Evolutionary conservation across 257 asterid species (phyloP).

Genomic region (Avicennia marina): DNA sequence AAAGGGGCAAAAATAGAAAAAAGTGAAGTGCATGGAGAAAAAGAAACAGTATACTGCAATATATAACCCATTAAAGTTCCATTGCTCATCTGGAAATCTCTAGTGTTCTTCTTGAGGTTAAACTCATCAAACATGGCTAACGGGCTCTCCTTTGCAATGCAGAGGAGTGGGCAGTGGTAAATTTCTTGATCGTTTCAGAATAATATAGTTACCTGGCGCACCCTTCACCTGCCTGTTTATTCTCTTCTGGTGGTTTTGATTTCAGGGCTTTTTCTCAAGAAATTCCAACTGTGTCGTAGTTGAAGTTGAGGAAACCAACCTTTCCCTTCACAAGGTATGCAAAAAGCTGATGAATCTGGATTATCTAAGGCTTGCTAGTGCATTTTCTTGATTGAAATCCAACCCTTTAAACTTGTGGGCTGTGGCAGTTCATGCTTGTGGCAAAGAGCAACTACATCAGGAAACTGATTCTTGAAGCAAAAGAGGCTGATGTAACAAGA

Average conservation of each 20-base stretch:
- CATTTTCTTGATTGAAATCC: background rate
- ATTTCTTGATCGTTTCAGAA: background rate
- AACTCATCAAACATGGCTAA: constrained; percentile 32
- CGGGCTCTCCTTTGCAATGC: constrained; percentile 71
- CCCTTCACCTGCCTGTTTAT: no score
- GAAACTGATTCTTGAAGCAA: constrained; percentile 58
- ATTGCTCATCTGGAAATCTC: constrained; percentile 16
- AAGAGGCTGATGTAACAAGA: constrained; percentile 56
- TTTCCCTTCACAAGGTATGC: constrained; percentile 88
- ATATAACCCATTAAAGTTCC: constrained; percentile 20
- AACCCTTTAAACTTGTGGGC: background rate
- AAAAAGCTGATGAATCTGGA: no score
- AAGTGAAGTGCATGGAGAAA: constrained; percentile 25
- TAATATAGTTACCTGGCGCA: no score
- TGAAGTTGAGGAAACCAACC: constrained; percentile 69
- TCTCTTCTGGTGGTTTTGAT: background rate
- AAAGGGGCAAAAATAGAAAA: no score
- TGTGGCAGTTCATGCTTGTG: constrained; percentile 78
- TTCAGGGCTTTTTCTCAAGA: constrained; percentile 92
- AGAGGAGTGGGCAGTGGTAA: constrained; percentile 96
- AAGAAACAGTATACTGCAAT: no score
- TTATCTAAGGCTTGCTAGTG: background rate
- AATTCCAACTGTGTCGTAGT: constrained; percentile 78
- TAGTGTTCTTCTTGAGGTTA: background rate
- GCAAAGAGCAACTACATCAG: constrained; percentile 91